phyloP scores from a whole-genome alignment of 176 grass and related monocot genomes.

The Triticum timopheevii region DNA sequence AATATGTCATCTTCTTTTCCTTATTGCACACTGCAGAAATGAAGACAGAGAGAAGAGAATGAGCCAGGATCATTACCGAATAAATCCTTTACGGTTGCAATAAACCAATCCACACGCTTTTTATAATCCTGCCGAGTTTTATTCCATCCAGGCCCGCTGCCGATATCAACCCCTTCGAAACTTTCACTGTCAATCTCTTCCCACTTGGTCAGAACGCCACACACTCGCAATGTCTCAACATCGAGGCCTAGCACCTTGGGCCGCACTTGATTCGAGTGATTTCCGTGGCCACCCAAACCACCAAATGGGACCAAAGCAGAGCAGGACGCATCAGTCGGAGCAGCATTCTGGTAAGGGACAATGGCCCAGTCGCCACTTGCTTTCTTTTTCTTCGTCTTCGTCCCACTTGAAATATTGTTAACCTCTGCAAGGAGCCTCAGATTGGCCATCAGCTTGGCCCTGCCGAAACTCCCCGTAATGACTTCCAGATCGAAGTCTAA shows the following conservation, averaged over 20 bases:
- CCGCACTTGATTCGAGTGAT: not conserved
- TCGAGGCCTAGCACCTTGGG: constrained; percentile 25
- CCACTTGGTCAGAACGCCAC: constrained; percentile 24
- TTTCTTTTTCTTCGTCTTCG: constrained; percentile 15
- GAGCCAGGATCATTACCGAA: constrained; percentile 34
- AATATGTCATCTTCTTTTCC: not conserved
- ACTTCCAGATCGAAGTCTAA: constrained; percentile 20
- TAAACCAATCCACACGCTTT: constrained; percentile 17
- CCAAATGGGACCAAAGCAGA: constrained; percentile 7
- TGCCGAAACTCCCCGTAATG: not conserved
- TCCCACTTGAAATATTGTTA: not conserved
- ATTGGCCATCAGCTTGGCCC: constrained; percentile 28
- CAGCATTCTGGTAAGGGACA: constrained; percentile 20
- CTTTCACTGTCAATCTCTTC: constrained; percentile 28
- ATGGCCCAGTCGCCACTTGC: constrained; percentile 18
- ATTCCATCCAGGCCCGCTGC: constrained; percentile 39
- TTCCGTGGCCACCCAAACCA: not conserved
- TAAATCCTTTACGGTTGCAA: constrained; percentile 20
- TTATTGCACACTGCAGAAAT: not conserved
- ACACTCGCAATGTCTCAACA: constrained; percentile 27
- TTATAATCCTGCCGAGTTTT: not conserved
- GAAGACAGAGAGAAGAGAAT: constrained; percentile 13
- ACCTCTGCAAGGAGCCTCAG: constrained; percentile 20
- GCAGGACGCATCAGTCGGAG: constrained; percentile 18
- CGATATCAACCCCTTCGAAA: constrained; percentile 52